These are phyloP conservation scores for Sclerotinia glacialis DNA, from an alignment of 2,329 filamentous ascomycete species.

Conservation along the genomic window DNA sequence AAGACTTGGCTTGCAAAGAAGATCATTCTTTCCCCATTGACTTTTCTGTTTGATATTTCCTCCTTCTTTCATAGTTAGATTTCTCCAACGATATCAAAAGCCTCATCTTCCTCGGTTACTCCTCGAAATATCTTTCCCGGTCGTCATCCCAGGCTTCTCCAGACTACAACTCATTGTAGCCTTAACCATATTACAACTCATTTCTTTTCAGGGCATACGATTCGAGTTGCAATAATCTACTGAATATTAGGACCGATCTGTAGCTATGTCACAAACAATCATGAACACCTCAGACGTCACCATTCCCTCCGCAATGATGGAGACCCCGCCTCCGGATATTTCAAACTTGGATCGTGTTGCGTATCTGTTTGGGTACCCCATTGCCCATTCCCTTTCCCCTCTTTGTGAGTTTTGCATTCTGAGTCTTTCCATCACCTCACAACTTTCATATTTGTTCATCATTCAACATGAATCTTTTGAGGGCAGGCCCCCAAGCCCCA, in stretches of 20 bases:
- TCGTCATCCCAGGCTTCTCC: neutral
- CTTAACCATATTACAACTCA: neutral
- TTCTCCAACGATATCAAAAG: neutral
- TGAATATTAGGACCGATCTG: neutral
- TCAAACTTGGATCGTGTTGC: slow-evolving; percentile 31
- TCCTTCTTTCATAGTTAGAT: neutral
- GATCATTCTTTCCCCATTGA: neutral
- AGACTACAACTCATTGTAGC: neutral
- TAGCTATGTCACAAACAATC: slow-evolving; percentile 23
- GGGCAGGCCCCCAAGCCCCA: neutral
- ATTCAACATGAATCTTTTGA: neutral
- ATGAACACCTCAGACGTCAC: slow-evolving; percentile 9
- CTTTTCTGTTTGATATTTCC: neutral
- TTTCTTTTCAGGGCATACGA: neutral
- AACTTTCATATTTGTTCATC: neutral
- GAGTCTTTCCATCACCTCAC: neutral
- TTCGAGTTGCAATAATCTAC: slow-evolving; percentile 3
- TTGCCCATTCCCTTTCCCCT: slow-evolving; percentile 52
- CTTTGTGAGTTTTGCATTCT: slow-evolving; percentile 16
- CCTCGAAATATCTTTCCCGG: neutral
- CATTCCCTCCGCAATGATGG: slow-evolving; percentile 20
- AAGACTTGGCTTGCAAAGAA: slow-evolving; percentile 6
- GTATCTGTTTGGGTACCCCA: slow-evolving; percentile 57
- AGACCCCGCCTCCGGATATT: slow-evolving; percentile 27
- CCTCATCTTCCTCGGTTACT: neutral